These are phyloP conservation scores for Lenwebbia sp. DNA, from an alignment of 345 rosid genomes.

Conservation along the genomic window DNA sequence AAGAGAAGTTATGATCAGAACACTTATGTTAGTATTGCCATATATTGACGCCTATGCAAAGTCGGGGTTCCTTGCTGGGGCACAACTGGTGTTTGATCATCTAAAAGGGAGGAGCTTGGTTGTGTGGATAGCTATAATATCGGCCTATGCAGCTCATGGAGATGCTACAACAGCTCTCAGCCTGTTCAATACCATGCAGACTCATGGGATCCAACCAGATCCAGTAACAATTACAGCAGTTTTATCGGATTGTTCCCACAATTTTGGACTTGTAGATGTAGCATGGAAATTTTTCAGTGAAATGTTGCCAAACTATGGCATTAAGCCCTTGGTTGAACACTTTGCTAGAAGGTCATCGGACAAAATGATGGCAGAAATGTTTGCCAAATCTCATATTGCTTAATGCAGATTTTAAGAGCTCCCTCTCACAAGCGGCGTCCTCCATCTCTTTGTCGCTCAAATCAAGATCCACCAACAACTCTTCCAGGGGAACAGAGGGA, in stretches of 20 bases:
- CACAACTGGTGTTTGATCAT: slow-evolving; percentile 46
- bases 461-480: slow-evolving; percentile 3
- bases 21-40: slow-evolving; percentile 57
- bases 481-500: slow-evolving; percentile 5
- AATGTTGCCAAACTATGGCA: too few species aligned
- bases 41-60: slow-evolving; percentile 67
- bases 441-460: slow-evolving; percentile 4
- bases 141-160: slow-evolving; percentile 71
- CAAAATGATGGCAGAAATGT: not conserved
- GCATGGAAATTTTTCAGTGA: too few species aligned
- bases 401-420: not conserved
- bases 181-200: slow-evolving; percentile 49
- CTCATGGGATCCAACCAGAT: slow-evolving; percentile 48
- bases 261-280: too few species aligned
- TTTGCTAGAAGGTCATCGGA: not conserved
- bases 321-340: too few species aligned
- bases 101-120: slow-evolving; percentile 50
- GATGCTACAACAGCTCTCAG: slow-evolving; percentile 40
- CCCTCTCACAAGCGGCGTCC: not conserved
- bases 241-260: too few species aligned
- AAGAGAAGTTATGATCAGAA: slow-evolving; percentile 35
- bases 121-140: slow-evolving; percentile 75
- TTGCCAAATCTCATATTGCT: not conserved
- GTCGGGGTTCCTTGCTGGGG: slow-evolving; percentile 49
- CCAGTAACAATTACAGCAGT: slow-evolving; percentile 62